Evolutionary conservation across 345 rosid genomes (phyloP).

Genomic region (Populus deltoides): DNA sequence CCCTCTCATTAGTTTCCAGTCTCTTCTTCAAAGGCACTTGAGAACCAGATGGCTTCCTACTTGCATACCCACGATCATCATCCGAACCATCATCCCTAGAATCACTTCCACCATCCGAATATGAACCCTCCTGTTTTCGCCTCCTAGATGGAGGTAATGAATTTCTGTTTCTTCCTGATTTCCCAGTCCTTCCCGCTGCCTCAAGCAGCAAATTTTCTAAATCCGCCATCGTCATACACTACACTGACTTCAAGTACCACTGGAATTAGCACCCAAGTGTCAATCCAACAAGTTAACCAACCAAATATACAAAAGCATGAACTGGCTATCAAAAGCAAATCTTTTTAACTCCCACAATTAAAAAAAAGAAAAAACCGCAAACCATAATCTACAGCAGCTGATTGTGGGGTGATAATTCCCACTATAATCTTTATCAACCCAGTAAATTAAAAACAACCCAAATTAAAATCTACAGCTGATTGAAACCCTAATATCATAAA

Average conservation of each 20-base stretch:
- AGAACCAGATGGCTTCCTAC: conserved; percentile 85
- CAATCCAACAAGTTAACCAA: conserved; percentile 2
- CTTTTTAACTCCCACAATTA: not conserved
- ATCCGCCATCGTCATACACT: conserved; percentile 56
- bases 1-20: conserved; percentile 72
- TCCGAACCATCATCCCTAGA: conserved; percentile 86
- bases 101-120: conserved; percentile 88
- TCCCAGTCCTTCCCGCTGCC: conserved; percentile 91
- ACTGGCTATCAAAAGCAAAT: not conserved
- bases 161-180: conserved; percentile 54
- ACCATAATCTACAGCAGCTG: too few species aligned
- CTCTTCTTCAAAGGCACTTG: conserved; percentile 96
- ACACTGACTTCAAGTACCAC: not conserved
- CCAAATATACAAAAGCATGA: not conserved
- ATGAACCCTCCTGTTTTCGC: conserved; percentile 65
- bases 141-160: conserved; percentile 56
- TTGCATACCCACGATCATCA: conserved; percentile 59
- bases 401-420: not conserved
- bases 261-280: not conserved
- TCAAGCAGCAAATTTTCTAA: conserved; percentile 86
- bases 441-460: not conserved
- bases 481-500: not conserved
- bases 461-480: not conserved
- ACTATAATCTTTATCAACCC: not conserved
- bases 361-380: not conserved